These are phyloP conservation scores for Corrigiola litoralis DNA, from an alignment of 179 eudicot genomes.

Conservation along the genomic window DNA sequence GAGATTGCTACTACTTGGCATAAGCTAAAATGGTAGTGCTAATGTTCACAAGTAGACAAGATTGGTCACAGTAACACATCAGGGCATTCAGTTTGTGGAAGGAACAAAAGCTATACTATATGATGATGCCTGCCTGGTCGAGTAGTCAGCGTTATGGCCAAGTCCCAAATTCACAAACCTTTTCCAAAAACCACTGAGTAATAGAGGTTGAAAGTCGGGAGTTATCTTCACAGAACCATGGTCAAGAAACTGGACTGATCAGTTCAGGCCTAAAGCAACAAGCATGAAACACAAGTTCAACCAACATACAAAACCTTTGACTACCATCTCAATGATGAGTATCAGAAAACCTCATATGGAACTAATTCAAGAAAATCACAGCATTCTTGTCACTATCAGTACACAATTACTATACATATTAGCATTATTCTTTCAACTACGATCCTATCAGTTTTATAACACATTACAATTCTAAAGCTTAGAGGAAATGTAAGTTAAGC, in stretches of 20 bases:
- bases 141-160: background rate
- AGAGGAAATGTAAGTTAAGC: slow-evolving; percentile 5
- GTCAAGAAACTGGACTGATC: background rate
- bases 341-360: too few species aligned
- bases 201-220: too few species aligned
- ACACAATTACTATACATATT: background rate
- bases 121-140: background rate
- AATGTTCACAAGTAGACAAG: background rate
- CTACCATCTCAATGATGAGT: too few species aligned
- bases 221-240: too few species aligned
- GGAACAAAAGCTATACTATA: too few species aligned
- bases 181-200: background rate
- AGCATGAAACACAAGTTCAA: background rate
- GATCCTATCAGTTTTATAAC: too few species aligned
- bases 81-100: too few species aligned
- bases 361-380: background rate
- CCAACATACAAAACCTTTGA: too few species aligned
- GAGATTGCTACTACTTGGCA: background rate
- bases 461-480: slow-evolving; percentile 1
- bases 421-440: background rate
- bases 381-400: background rate
- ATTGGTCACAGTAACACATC: background rate
- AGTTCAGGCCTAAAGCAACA: background rate
- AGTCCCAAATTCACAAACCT: background rate
- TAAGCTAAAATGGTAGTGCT: background rate